Conservation (phyloP, 805 yeast genomes). For the Danielozyma ontarioensis region DNA sequence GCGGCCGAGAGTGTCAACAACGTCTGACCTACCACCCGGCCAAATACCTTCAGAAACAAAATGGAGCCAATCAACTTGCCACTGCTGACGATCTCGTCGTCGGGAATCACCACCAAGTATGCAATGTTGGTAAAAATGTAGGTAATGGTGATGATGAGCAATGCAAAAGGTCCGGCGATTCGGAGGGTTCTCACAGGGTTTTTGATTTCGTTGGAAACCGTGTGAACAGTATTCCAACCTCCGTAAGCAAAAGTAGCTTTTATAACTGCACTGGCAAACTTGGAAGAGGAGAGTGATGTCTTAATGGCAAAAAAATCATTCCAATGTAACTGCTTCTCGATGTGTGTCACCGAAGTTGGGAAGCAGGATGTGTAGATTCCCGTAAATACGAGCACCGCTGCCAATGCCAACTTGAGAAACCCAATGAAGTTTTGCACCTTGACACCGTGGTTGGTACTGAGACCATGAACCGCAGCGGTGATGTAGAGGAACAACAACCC, state of each 20-base stretch:
- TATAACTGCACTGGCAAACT: conserved; percentile 50
- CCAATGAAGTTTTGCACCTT: conserved; percentile 61
- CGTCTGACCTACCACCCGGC: conserved; percentile 47
- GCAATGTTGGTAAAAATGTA: conserved; percentile 52
- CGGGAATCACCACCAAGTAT: conserved; percentile 50
- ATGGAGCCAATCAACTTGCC: conserved; percentile 58
- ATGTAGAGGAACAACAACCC: conserved; percentile 23
- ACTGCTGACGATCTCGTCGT: conserved; percentile 47
- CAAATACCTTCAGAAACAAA: conserved; percentile 52
- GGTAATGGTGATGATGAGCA: conserved; percentile 42
- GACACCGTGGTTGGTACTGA: conserved; percentile 57
- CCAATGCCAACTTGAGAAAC: conserved; percentile 49
- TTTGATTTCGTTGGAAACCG: conserved; percentile 55
- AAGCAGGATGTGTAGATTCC: conserved; percentile 53
- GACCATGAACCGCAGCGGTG: conserved; percentile 45
- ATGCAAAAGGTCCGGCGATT: conserved; percentile 56
- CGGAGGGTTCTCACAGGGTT: conserved; percentile 54
- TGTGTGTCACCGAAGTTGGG: conserved; percentile 42
- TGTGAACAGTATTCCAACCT: conserved; percentile 63
- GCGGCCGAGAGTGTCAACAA: conserved; percentile 55
- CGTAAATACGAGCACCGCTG: conserved; percentile 49
- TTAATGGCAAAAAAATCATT: conserved; percentile 26
- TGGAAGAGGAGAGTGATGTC: conserved; percentile 33
- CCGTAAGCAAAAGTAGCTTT: conserved; percentile 55
- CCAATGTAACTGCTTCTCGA: conserved; percentile 37